Evolutionary conservation across 768 basidiomycete species (phyloP).

Genomic region (Pulveroboletus frians): DNA sequence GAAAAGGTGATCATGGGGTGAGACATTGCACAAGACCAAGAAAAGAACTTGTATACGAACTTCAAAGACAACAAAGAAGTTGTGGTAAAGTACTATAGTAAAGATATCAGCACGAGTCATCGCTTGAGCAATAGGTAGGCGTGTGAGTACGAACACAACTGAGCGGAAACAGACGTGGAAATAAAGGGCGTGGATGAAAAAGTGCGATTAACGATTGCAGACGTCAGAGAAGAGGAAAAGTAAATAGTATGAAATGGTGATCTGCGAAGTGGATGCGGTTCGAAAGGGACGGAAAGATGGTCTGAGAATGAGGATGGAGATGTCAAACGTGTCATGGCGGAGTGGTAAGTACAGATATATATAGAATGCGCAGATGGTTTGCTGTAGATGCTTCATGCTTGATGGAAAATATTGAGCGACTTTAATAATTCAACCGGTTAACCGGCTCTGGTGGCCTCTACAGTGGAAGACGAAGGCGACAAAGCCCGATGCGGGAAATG

Average conservation of each 20-base stretch:
- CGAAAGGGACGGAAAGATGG: conserved; percentile 17
- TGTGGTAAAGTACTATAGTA: conserved; percentile 32
- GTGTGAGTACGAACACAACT: conserved; percentile 19
- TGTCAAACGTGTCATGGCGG: conserved; percentile 32
- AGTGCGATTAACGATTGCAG: conserved; percentile 31
- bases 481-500: conserved; percentile 37
- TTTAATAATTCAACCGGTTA: conserved; percentile 36
- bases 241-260: conserved; percentile 27
- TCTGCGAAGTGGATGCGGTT: conserved; percentile 28
- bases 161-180: conserved; percentile 10
- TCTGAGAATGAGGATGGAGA: conserved; percentile 27
- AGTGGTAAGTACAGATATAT: conserved; percentile 37
- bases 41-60: conserved; percentile 17
- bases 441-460: conserved; percentile 38
- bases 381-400: conserved; percentile 38
- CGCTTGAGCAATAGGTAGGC: conserved; percentile 26
- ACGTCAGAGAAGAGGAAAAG: conserved; percentile 18
- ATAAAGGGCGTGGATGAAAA: conserved; percentile 16
- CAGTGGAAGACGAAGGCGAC: conserved; percentile 35
- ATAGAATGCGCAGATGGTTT: conserved; percentile 38
- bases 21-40: conserved; percentile 5
- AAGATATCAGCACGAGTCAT: conserved; percentile 30
- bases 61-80: conserved; percentile 13
- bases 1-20: conserved; percentile 8
- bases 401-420: conserved; percentile 35